Evolutionary conservation across 2,329 filamentous ascomycete genomes (phyloP).

Genomic region (Achaetomium macrosporum): DNA sequence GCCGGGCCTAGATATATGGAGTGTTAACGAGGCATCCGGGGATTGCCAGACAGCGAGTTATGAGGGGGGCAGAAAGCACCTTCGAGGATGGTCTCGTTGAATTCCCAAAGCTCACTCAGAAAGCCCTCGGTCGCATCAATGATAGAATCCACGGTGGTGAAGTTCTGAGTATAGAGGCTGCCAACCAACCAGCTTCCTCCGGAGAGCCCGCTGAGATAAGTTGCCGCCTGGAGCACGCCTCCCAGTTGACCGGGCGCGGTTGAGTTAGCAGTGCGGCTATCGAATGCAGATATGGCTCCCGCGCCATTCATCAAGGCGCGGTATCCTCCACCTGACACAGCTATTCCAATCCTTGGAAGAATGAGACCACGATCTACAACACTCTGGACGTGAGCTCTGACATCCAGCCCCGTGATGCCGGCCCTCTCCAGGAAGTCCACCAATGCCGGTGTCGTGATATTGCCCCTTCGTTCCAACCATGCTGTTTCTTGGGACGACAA

Average conservation of each 20-base stretch:
- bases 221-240: conserved; percentile 71
- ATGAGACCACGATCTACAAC: conserved; percentile 54
- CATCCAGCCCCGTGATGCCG: conserved; percentile 70
- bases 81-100: conserved; percentile 30
- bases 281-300: conserved; percentile 74
- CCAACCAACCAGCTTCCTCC: conserved; percentile 83
- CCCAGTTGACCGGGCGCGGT: conserved; percentile 63
- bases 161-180: conserved; percentile 77
- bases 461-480: conserved; percentile 69
- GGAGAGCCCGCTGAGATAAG: conserved; percentile 69
- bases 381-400: conserved; percentile 59
- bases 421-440: conserved; percentile 63
- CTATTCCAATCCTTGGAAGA: conserved; percentile 60
- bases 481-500: conserved; percentile 64
- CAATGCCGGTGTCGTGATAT: conserved; percentile 68
- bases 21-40: conserved; percentile 51
- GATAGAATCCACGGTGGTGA: conserved; percentile 59
- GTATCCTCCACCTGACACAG: conserved; percentile 78
- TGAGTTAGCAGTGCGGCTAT: conserved; percentile 61
- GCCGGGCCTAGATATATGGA: background rate
- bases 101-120: conserved; percentile 27
- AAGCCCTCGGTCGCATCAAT: conserved; percentile 35
- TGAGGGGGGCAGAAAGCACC: conserved; percentile 23
- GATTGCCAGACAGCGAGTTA: conserved; percentile 37
- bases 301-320: conserved; percentile 76